Conservation (phyloP, 495 filamentous ascomycete species). For the Penicillium riverlandense region DNA sequence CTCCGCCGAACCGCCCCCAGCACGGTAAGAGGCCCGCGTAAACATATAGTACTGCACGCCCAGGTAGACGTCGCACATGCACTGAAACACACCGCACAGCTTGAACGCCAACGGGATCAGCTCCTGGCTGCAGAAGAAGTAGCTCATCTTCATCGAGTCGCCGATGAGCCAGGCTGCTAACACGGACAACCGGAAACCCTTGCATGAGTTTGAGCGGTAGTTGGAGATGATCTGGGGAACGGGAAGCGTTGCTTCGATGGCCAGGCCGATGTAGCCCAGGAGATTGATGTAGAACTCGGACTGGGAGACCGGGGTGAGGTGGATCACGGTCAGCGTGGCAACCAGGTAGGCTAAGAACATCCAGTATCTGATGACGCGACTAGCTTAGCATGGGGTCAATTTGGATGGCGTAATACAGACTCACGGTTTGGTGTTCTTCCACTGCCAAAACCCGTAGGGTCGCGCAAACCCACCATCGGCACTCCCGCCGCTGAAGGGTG, state of each 20-base stretch:
- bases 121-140: conserved; percentile 71
- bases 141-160: conserved; percentile 93
- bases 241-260: conserved; percentile 83
- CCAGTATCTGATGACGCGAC: conserved; percentile 62
- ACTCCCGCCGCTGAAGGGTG: conserved; percentile 30
- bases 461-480: conserved; percentile 31
- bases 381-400: conserved; percentile 6
- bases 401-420: conserved; percentile 12
- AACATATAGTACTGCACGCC: conserved; percentile 84
- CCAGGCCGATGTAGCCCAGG: conserved; percentile 77
- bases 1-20: conserved; percentile 17
- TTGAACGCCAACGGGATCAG: conserved; percentile 82
- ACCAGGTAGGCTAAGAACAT: conserved; percentile 71
- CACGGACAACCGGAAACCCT: conserved; percentile 83
- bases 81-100: conserved; percentile 87
- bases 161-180: conserved; percentile 83
- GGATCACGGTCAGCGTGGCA: conserved; percentile 55
- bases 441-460: conserved; percentile 94
- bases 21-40: conserved; percentile 42
- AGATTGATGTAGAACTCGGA: conserved; percentile 61
- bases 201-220: conserved; percentile 68
- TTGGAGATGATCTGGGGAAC: conserved; percentile 85
- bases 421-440: conserved; percentile 72
- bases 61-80: conserved; percentile 72
- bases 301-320: conserved; percentile 57